Evolutionary conservation across 345 rosid species (phyloP).

Genomic region (Eutrema yunnanense): DNA sequence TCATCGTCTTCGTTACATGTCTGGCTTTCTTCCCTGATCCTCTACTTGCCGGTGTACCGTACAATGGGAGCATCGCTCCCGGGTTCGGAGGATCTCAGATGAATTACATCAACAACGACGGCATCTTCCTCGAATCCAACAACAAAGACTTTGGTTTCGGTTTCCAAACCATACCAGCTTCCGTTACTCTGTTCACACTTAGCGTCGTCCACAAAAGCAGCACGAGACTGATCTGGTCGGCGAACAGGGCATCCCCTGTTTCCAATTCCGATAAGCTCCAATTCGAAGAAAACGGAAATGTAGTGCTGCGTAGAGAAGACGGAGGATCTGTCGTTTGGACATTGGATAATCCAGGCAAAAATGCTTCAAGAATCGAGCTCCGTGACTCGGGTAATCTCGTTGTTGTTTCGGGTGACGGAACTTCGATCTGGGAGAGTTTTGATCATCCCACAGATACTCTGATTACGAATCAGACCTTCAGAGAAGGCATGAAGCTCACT

Average conservation of each 20-base stretch:
- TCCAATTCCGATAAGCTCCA: conserved; percentile 50
- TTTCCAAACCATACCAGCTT: conserved; percentile 35
- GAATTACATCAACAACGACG: conserved; percentile 57
- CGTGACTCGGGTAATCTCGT: conserved; percentile 81
- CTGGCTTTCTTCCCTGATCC: conserved; percentile 25
- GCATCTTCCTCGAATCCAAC: conserved; percentile 65
- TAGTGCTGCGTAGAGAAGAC: conserved; percentile 35
- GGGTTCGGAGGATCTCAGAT: conserved; percentile 61
- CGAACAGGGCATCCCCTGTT: conserved; percentile 64
- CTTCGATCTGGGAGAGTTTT: conserved; percentile 76
- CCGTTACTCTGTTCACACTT: conserved; percentile 46
- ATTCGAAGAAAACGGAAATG: conserved; percentile 52
- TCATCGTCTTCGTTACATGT: conserved; percentile 24
- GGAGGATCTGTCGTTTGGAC: conserved; percentile 54
- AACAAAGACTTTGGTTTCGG: conserved; percentile 59
- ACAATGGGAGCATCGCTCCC: conserved; percentile 34
- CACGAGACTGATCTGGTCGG: conserved; percentile 56
- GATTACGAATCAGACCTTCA: conserved; percentile 54
- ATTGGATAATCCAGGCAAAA: conserved; percentile 39
- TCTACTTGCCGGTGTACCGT: conserved; percentile 36
- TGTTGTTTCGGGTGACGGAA: conserved; percentile 38
- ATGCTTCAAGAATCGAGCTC: conserved; percentile 60
- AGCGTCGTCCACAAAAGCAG: conserved; percentile 45
- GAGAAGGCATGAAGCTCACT: conserved; percentile 64
- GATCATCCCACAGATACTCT: conserved; percentile 76